Evolutionary conservation across 2,329 filamentous ascomycete genomes (phyloP).

Genomic region (Neofusicoccum kwambonambiense): DNA sequence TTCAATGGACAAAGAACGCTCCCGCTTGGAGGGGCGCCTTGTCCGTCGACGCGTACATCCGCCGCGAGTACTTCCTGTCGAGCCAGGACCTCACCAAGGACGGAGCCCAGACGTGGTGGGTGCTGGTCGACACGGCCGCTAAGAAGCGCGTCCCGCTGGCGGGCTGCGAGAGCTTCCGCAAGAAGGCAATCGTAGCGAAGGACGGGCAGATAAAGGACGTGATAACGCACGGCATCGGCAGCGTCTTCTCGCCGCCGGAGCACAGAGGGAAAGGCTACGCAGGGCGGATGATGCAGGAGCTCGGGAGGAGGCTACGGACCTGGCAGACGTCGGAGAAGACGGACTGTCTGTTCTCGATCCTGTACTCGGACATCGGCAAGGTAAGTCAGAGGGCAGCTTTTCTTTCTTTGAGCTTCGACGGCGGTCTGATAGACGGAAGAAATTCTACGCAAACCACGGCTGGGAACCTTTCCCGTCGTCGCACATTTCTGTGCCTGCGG

Average conservation of each 20-base stretch:
- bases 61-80: conserved; percentile 55
- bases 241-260: conserved; percentile 71
- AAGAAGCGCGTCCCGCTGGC: conserved; percentile 48
- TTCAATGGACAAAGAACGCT: conserved; percentile 55
- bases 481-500: conserved; percentile 64
- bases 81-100: conserved; percentile 53
- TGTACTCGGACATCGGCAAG: conserved; percentile 52
- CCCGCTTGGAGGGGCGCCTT: conserved; percentile 59
- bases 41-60: conserved; percentile 55
- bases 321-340: conserved; percentile 50
- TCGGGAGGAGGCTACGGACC: conserved; percentile 55
- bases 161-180: conserved; percentile 58
- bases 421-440: conserved; percentile 26
- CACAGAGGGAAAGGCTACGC: conserved; percentile 73
- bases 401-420: neutral
- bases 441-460: conserved; percentile 70
- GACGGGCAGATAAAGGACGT: conserved; percentile 61
- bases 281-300: conserved; percentile 67
- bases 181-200: conserved; percentile 45
- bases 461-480: conserved; percentile 73
- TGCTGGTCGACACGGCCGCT: conserved; percentile 52
- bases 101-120: conserved; percentile 59
- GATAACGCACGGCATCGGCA: conserved; percentile 71
- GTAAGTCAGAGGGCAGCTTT: conserved; percentile 54
- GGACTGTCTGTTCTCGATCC: conserved; percentile 64